Conservation (phyloP, 805 yeast species). For the Lipomyces mesembrius region DNA sequence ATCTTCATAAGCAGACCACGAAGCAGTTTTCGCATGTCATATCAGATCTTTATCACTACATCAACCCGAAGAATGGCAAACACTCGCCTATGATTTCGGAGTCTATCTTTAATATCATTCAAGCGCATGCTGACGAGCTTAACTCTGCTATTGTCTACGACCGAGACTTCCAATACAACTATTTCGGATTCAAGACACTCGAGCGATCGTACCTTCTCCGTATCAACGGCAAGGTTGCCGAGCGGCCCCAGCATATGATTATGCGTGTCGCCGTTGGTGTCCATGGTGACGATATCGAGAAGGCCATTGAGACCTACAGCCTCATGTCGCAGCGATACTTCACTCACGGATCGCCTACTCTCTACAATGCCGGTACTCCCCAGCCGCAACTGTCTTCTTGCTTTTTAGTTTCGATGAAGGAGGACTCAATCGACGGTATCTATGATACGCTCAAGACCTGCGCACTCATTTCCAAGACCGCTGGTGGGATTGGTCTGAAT, state of each 20-base stretch:
- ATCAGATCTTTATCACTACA: slow-evolving; percentile 70
- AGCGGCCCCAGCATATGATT: slow-evolving; percentile 88
- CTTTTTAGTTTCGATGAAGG: slow-evolving; percentile 87
- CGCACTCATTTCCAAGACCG: slow-evolving; percentile 89
- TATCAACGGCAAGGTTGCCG: slow-evolving; percentile 68
- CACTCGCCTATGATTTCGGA: slow-evolving; percentile 74
- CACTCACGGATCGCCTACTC: slow-evolving; percentile 94
- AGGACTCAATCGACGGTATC: slow-evolving; percentile 94
- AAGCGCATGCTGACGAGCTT: slow-evolving; percentile 64
- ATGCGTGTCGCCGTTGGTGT: slow-evolving; percentile 93
- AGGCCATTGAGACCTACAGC: slow-evolving; percentile 79
- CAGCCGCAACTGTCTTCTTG: slow-evolving; percentile 87
- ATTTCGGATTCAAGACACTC: slow-evolving; percentile 90
- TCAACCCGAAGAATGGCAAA: slow-evolving; percentile 76
- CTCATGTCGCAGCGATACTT: slow-evolving; percentile 85
- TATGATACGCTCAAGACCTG: slow-evolving; percentile 85
- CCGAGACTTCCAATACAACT: slow-evolving; percentile 78
- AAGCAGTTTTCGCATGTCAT: slow-evolving; percentile 81
- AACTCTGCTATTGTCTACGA: slow-evolving; percentile 75
- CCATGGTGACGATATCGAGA: slow-evolving; percentile 68
- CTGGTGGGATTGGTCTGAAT: slow-evolving; percentile 95
- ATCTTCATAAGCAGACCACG: slow-evolving; percentile 91
- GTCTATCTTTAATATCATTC: slow-evolving; percentile 65
- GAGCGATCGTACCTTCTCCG: slow-evolving; percentile 82
- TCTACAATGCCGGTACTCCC: slow-evolving; percentile 91